Conservation (phyloP, 169 alveolate species). For the Cyclospora cayetanensis region DNA sequence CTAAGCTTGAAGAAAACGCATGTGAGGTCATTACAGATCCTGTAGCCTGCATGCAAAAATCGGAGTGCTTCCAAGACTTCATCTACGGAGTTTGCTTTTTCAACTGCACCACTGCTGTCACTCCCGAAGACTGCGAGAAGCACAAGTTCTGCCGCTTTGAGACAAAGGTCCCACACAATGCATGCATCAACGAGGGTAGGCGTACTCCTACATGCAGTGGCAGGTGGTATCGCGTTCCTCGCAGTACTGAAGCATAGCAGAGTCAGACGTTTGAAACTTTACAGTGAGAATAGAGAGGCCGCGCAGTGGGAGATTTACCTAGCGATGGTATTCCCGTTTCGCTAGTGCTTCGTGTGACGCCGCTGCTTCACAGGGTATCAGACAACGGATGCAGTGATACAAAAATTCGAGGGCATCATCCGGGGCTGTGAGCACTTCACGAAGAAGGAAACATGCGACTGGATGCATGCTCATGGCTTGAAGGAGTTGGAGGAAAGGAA, state of each 20-base stretch:
- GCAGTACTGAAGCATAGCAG: too few relatives aligned
- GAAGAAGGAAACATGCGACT: conserved; percentile 41
- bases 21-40: conserved; percentile 32
- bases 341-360: too few relatives aligned
- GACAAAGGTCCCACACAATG: neutral
- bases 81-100: conserved; percentile 39
- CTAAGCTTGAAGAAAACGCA: neutral
- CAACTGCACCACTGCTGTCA: conserved; percentile 17
- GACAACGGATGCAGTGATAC: neutral
- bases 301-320: too few relatives aligned
- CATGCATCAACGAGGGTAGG: conserved; percentile 64
- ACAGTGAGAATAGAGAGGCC: too few relatives aligned
- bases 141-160: conserved; percentile 31
- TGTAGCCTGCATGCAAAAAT: neutral
- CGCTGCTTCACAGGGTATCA: conserved; percentile 61
- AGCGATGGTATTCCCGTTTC: too few relatives aligned
- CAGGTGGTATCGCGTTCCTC: too few relatives aligned
- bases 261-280: too few relatives aligned
- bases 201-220: too few relatives aligned
- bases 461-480: conserved; percentile 11
- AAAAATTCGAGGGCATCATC: conserved; percentile 51
- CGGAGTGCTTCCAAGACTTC: conserved; percentile 50
- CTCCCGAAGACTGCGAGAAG: conserved; percentile 37
- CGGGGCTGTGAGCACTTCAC: conserved; percentile 68
- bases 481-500: neutral